Evolutionary conservation across 75 land plant species (phyloP).

Genomic region (Isoetes taiwanensis): DNA sequence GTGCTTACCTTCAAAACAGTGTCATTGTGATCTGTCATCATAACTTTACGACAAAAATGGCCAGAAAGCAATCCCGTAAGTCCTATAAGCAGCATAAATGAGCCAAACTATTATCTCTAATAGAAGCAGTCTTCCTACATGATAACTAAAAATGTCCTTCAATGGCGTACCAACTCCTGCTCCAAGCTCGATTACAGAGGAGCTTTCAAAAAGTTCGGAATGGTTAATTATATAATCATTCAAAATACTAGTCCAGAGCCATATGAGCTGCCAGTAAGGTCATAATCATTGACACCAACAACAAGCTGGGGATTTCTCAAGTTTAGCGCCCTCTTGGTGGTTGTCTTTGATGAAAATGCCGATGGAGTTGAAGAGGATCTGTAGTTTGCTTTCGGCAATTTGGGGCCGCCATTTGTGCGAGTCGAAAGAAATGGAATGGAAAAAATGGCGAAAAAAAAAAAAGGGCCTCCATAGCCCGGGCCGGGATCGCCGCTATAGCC

Average conservation of each 20-base stretch:
- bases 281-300: too few species aligned
- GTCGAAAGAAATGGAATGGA: too few species aligned
- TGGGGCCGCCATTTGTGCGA: too few species aligned
- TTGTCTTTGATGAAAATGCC: too few species aligned
- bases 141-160: background rate
- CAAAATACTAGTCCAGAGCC: slow-evolving; percentile 86
- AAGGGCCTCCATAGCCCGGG: too few species aligned
- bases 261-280: slow-evolving; percentile 92
- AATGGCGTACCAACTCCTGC: slow-evolving; percentile 69
- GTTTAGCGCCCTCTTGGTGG: too few species aligned
- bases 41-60: slow-evolving; percentile 50
- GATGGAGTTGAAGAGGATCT: too few species aligned
- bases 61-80: slow-evolving; percentile 82
- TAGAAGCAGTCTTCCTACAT: background rate
- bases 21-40: slow-evolving; percentile 83
- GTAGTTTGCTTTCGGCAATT: too few species aligned
- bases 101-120: background rate
- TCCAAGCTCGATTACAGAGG: slow-evolving; percentile 72
- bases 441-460: too few species aligned
- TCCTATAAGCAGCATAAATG: slow-evolving; percentile 27
- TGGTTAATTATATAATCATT: slow-evolving; percentile 52
- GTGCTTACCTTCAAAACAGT: slow-evolving; percentile 92
- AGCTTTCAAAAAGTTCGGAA: slow-evolving; percentile 32
- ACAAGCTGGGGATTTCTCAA: too few species aligned
- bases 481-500: too few species aligned